Base-by-base conservation (phyloP, 1,139 yeast genomes). In the Lodderomyces parapsilosis region DNA sequence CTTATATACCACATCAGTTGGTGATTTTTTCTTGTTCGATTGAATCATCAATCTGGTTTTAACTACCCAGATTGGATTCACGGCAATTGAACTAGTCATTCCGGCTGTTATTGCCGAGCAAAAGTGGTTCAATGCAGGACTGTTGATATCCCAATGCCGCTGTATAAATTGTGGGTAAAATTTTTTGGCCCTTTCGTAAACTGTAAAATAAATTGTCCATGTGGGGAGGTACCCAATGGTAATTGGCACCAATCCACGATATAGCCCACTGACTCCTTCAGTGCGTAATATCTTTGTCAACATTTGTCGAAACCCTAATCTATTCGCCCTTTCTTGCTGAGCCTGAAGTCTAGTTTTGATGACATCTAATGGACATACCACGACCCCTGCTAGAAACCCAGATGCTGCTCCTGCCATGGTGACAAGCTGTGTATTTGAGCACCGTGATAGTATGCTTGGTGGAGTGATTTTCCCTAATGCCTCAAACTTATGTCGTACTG, bases 31-130 rank as follows among this genome's bases (percentile, higher is more conserved):
- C 37, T 39, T 39, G 25, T 33, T 40, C 32, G 84, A 82, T 63
- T 91, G 98, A 32, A 91, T 73, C 98, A 93, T 93, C 41, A 93
- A 68, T 55, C 99, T 69, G 1, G 99, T 93, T 61, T 93, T 93
- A 33, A 93, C 89, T 25, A 93, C 98, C 99, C 99, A 93, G 28
- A 93, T 87, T 6, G 99, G 99, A 62, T 93, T 94, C 0, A 96
- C 94, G 8, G 84, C 67, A n/a, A 89, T 72, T 0, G 97, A 86
- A 3, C 96, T 86, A 8, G 83, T 79, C 51, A 88, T 80, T 15
- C 99, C 99, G 1, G 98, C 96, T 3, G 91, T 78, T 43, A 91
- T 75, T 1, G 99, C 98, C 36, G 95, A 80, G 45, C 80, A 68
- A 46, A 91, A 83, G 63, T 89, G 93, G 38, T 77, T 68, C 14